Conservation (phyloP, 768 basidiomycete species). For the Mycena venus region DNA sequence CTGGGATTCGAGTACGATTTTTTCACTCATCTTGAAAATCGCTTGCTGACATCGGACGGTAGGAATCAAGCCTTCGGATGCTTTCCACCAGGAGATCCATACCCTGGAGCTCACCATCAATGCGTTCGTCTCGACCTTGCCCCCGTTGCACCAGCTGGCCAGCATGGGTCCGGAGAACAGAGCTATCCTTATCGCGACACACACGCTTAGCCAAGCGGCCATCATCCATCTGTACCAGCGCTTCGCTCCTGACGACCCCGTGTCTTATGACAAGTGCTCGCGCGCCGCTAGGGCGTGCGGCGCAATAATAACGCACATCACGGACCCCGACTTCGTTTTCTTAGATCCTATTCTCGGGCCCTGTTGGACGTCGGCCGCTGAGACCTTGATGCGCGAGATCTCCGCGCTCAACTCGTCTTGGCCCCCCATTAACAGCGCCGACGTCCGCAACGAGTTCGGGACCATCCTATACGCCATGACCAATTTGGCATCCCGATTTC, state of each 20-base stretch:
- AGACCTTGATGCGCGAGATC: conserved; percentile 77
- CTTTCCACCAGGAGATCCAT: conserved; percentile 70
- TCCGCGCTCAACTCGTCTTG: conserved; percentile 73
- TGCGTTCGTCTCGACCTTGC: conserved; percentile 73
- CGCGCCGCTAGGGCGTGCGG: conserved; percentile 73
- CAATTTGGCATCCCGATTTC: conserved; percentile 70
- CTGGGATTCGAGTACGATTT: conserved; percentile 70
- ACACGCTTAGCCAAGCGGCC: conserved; percentile 77
- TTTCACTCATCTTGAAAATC: conserved; percentile 1
- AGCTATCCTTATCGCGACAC: conserved; percentile 68
- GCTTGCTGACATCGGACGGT: conserved; percentile 24
- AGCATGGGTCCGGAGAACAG: conserved; percentile 69
- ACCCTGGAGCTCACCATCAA: conserved; percentile 73
- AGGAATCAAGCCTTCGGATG: conserved; percentile 61
- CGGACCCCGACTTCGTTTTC: conserved; percentile 75
- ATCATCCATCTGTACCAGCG: conserved; percentile 75
- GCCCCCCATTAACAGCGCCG: conserved; percentile 68
- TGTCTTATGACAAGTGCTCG: conserved; percentile 76
- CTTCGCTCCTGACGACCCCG: conserved; percentile 70
- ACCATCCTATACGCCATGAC: conserved; percentile 76
- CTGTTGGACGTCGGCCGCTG: conserved; percentile 80
- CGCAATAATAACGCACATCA: conserved; percentile 71
- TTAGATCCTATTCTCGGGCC: conserved; percentile 87
- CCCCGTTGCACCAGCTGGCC: conserved; percentile 76
- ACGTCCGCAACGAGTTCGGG: conserved; percentile 73